Evolutionary conservation across 192 early-diverging fungal genomes (phyloP).

Genomic region (Gamsiella multidivaricata): DNA sequence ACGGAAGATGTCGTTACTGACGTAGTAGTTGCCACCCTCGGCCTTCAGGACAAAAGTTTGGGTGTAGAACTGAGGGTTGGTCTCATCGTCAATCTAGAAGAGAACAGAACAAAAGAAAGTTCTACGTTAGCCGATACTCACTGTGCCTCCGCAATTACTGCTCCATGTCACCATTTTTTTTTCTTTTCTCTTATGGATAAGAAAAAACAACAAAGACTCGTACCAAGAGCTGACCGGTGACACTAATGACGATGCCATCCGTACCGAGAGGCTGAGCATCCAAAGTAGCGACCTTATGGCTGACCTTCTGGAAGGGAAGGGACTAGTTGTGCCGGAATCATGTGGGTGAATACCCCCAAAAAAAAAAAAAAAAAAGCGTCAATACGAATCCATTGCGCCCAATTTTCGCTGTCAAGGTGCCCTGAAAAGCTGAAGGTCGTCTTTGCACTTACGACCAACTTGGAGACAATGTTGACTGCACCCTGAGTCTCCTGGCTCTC

Average conservation of each 20-base stretch:
- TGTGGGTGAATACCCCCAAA: neutral
- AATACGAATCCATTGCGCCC: neutral
- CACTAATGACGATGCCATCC: slow-evolving; percentile 71
- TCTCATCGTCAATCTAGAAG: slow-evolving; percentile 80
- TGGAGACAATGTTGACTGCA: slow-evolving; percentile 73
- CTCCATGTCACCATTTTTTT: neutral
- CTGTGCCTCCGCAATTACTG: neutral
- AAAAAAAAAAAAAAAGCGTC: neutral
- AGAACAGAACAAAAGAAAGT: neutral
- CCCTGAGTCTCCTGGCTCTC: slow-evolving; percentile 79
- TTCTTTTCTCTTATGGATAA: neutral
- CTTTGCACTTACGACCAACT: slow-evolving; percentile 81
- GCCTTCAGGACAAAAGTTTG: slow-evolving; percentile 91
- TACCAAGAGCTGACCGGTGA: slow-evolving; percentile 91
- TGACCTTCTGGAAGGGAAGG: slow-evolving; percentile 83
- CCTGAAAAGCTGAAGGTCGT: too few species aligned
- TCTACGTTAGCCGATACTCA: too few species aligned
- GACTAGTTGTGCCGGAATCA: slow-evolving; percentile 48
- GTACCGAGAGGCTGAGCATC: slow-evolving; percentile 86
- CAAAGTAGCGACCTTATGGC: slow-evolving; percentile 77
- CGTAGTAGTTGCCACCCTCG: slow-evolving; percentile 74
- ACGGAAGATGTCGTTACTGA: slow-evolving; percentile 91
- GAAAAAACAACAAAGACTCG: neutral
- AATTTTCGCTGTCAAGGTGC: too few species aligned
- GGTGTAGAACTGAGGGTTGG: slow-evolving; percentile 81